phyloP scores from a whole-genome alignment of 1,284 basidiomycete genomes.

The Meira nashicola region DNA sequence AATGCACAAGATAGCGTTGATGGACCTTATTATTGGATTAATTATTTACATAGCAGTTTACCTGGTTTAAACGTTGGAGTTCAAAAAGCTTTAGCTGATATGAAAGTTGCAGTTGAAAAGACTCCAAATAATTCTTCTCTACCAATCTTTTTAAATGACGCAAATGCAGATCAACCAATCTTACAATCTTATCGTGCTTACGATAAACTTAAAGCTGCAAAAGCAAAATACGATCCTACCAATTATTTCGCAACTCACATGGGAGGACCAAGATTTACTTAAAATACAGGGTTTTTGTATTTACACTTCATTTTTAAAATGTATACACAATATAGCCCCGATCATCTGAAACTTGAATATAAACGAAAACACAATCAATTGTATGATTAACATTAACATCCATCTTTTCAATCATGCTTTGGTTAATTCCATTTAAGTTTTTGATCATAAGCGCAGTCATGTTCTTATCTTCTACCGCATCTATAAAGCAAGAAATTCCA shows the following conservation, averaged over 20 bases:
- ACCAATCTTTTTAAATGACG: constrained; percentile 35
- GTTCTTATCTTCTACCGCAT: no score
- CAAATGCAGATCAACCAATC: constrained; percentile 19
- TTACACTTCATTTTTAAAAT: no score
- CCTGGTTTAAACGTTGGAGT: constrained; percentile 1
- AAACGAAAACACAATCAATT: no score
- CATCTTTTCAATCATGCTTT: no score
- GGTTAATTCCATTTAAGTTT: no score
- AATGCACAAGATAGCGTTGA: constrained; percentile 20
- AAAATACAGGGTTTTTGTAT: no score
- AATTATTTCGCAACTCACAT: constrained; percentile 4
- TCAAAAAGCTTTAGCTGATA: constrained; percentile 9
- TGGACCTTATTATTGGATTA: constrained; percentile 17
- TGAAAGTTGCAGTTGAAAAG: constrained; percentile 7
- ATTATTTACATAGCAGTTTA: constrained; percentile 12
- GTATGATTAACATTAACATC: no score
- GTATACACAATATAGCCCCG: no score
- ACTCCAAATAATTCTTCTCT: constrained; percentile 14
- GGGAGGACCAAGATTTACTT: neutral
- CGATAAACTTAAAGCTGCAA: constrained; percentile 16
- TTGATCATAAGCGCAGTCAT: no score
- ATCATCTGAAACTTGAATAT: no score
- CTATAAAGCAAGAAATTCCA: no score
- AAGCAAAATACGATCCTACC: constrained; percentile 21
- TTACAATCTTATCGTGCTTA: constrained; percentile 24